Evolutionary conservation across 148 eudicot species (phyloP).

Genomic region (Rhododendron simsii): DNA sequence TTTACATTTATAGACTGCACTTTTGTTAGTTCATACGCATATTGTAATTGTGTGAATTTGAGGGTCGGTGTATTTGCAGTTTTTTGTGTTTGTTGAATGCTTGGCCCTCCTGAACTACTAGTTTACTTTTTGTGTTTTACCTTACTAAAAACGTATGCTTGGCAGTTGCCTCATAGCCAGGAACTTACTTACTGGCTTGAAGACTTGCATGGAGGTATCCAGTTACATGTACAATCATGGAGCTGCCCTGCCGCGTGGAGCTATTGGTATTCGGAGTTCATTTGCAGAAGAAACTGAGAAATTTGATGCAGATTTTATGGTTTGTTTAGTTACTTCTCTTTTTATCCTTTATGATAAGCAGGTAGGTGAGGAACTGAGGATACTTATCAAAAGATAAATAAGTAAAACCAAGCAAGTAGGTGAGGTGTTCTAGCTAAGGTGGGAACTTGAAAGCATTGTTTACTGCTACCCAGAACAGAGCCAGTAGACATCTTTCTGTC

Average conservation of each 20-base stretch:
- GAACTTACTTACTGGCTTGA: slow-evolving; percentile 78
- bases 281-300: slow-evolving; percentile 42
- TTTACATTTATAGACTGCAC: background rate
- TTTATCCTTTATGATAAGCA: background rate
- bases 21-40: background rate
- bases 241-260: slow-evolving; percentile 33
- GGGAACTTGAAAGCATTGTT: background rate
- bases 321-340: slow-evolving; percentile 22
- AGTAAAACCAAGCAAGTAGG: background rate
- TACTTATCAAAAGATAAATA: background rate
- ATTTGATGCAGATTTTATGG: slow-evolving; percentile 43
- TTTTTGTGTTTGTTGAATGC: background rate
- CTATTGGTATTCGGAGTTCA: slow-evolving; percentile 30
- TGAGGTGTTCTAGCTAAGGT: slow-evolving; percentile 7
- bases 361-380: background rate
- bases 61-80: background rate
- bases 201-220: slow-evolving; percentile 80
- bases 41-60: background rate
- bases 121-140: background rate
- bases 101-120: background rate
- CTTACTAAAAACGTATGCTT: slow-evolving; percentile 15
- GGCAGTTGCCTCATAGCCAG: slow-evolving; percentile 91
- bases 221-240: slow-evolving; percentile 58
- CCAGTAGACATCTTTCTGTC: background rate
- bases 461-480: slow-evolving; percentile 1